A percentile compares a stretch with the other conserved stretches of the same genome.
These are phyloP conservation scores for Trichoderma lentiforme DNA, from an alignment of 2,329 filamentous ascomycete genomes.

Conservation along the genomic window DNA sequence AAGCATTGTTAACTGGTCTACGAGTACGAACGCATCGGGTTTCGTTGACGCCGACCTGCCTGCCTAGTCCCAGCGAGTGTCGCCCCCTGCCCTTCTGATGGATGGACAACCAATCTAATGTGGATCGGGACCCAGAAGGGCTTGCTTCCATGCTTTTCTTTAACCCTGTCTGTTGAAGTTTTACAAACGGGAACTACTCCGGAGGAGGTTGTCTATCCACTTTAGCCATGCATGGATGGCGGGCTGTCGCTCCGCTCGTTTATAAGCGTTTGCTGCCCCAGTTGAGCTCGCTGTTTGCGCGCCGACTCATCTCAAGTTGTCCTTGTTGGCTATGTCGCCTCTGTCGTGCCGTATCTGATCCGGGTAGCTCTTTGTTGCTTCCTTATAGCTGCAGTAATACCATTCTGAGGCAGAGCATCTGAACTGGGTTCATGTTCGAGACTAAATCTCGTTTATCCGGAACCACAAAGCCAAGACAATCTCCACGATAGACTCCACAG, in stretches of 20 bases:
- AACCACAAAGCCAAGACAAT: constrained; percentile 1
- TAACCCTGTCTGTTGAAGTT: neutral
- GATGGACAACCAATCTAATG: neutral
- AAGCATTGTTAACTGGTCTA: neutral
- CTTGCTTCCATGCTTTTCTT: neutral
- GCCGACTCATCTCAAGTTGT: neutral
- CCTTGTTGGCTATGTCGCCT: neutral
- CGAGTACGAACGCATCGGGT: constrained; percentile 6
- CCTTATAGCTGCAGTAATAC: neutral
- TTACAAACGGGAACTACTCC: constrained; percentile 15
- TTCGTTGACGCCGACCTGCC: constrained; percentile 12
- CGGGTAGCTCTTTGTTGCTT: neutral
- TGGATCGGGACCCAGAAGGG: neutral
- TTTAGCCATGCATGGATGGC: neutral
- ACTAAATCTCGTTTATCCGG: neutral
- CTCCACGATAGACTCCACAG: constrained; percentile 10
- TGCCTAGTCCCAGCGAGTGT: neutral
- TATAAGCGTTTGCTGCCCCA: constrained; percentile 10
- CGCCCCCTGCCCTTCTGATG: constrained; percentile 6
- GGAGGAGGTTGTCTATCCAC: constrained; percentile 4
- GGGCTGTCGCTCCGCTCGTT: constrained; percentile 9
- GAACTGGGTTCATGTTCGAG: neutral
- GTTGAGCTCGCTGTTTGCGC: neutral
- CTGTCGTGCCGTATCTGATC: neutral
- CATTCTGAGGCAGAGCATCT: neutral